Percentiles rank a stretch among this genome's conserved stretches.
These are phyloP conservation scores for Podosphaera fusca DNA, from an alignment of 2,329 filamentous ascomycete genomes.

Conservation along the genomic window DNA sequence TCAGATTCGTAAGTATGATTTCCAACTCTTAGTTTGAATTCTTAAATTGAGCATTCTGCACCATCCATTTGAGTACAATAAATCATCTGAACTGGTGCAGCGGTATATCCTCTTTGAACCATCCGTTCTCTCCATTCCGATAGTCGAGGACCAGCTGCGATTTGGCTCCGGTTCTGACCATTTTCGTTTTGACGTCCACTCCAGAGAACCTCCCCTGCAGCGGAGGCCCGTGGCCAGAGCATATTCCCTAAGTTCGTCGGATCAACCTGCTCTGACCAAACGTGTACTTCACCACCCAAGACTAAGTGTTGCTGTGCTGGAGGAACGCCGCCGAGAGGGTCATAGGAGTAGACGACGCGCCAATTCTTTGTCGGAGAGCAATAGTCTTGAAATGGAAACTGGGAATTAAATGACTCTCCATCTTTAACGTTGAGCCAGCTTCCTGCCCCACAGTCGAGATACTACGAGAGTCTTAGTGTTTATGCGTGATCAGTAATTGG, in stretches of 20 bases:
- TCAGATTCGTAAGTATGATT: too few species aligned
- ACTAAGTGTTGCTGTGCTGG: conserved; percentile 39
- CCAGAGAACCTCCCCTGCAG: conserved; percentile 63
- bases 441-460: conserved; percentile 64
- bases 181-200: conserved; percentile 41
- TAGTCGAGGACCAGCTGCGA: conserved; percentile 44
- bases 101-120: conserved; percentile 40
- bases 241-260: conserved; percentile 49
- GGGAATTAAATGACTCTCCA: conserved; percentile 25
- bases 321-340: conserved; percentile 44
- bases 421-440: conserved; percentile 53
- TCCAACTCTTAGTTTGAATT: too few species aligned
- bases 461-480: conserved; percentile 21
- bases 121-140: conserved; percentile 57
- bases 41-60: conserved; percentile 21
- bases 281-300: conserved; percentile 57
- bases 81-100: conserved; percentile 46
- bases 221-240: conserved; percentile 55
- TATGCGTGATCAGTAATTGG: too few species aligned
- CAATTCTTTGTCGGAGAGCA: conserved; percentile 63
- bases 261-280: conserved; percentile 70
- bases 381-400: conserved; percentile 59
- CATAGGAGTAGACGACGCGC: conserved; percentile 59
- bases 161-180: conserved; percentile 47
- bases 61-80: conserved; percentile 43